Evolutionary conservation across 345 rosid genomes (phyloP).

Genomic region (Sapria himalayana): DNA sequence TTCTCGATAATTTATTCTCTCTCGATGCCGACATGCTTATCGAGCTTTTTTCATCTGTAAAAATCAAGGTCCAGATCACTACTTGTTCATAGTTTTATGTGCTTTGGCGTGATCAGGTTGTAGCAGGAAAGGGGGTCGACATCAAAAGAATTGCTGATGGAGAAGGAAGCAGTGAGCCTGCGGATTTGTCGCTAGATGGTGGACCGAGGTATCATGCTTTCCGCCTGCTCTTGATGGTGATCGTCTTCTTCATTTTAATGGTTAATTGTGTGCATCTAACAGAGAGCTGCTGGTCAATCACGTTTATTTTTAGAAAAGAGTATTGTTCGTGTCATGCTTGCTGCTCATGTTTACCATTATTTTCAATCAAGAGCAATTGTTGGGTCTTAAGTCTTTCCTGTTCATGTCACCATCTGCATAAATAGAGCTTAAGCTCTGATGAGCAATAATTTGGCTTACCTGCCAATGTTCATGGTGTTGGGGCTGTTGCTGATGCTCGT

Average conservation of each 20-base stretch:
- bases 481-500: no score
- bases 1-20: no score
- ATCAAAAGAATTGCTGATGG: constrained; percentile 16
- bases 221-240: not conserved
- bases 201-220: constrained; percentile 12
- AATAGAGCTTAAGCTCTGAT: not conserved
- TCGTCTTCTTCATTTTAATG: no score
- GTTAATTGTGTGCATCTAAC: no score
- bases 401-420: not conserved
- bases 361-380: not conserved
- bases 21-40: not conserved
- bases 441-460: not conserved
- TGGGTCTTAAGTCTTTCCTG: not conserved
- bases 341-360: not conserved
- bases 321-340: not conserved
- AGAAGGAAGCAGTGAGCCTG: constrained; percentile 11
- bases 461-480: not conserved
- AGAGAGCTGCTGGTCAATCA: not conserved
- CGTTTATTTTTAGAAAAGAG: not conserved
- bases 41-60: not conserved
- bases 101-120: constrained; percentile 9
- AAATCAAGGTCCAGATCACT: no score
- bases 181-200: constrained; percentile 12
- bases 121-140: constrained; percentile 19
- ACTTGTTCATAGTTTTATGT: not conserved